A percentile compares a stretch with the other conserved stretches of the same genome.
These are phyloP conservation scores for Kwoniella shivajii DNA, from an alignment of 1,284 basidiomycete genomes.

Conservation along the genomic window DNA sequence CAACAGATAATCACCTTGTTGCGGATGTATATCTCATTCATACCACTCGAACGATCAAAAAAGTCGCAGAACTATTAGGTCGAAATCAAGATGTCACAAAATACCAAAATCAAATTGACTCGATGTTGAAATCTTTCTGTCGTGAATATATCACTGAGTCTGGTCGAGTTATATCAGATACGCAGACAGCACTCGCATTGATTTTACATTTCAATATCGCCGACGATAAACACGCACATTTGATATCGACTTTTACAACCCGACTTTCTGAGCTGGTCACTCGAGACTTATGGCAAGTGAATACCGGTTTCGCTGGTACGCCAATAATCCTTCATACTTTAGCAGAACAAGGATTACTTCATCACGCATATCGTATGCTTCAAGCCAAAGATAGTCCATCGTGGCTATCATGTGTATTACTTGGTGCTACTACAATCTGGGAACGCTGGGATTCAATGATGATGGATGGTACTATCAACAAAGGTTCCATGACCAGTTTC, in stretches of 20 bases:
- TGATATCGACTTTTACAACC: constrained; percentile 6
- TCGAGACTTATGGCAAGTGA: constrained; percentile 27
- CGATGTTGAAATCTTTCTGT: constrained; percentile 17
- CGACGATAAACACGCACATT: neutral
- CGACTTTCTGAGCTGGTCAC: constrained; percentile 25
- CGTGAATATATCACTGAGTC: constrained; percentile 27
- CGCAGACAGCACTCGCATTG: constrained; percentile 30
- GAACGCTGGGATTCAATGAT: constrained; percentile 45
- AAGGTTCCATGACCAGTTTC: constrained; percentile 45
- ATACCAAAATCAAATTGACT: constrained; percentile 7
- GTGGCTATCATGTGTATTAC: constrained; percentile 38
- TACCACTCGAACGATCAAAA: constrained; percentile 19
- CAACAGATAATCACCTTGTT: constrained; percentile 22
- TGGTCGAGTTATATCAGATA: constrained; percentile 30
- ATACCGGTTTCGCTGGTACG: constrained; percentile 42
- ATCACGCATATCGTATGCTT: constrained; percentile 44
- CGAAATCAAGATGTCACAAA: constrained; percentile 7
- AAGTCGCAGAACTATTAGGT: constrained; percentile 21
- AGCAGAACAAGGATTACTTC: constrained; percentile 24
- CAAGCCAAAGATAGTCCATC: constrained; percentile 38
- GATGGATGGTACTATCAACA: constrained; percentile 35
- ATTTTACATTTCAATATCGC: constrained; percentile 24
- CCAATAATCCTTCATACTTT: constrained; percentile 37
- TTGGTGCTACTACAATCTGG: constrained; percentile 46
- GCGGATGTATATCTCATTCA: constrained; percentile 40